Evolutionary conservation across 148 eudicot species (phyloP).

Genomic region (Linanthus parryae): DNA sequence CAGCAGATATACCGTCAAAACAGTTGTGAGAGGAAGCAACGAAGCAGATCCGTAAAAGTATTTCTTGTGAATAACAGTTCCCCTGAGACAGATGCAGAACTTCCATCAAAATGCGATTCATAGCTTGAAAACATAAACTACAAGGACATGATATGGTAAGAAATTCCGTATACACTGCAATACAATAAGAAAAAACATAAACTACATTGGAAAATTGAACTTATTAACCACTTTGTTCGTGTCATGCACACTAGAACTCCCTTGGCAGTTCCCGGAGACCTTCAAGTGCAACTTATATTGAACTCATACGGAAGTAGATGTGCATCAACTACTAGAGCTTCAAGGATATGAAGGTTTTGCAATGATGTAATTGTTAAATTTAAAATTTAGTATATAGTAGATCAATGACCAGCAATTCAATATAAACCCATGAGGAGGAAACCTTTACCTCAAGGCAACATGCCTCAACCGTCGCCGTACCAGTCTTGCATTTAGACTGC

Average conservation of each 20-base stretch:
- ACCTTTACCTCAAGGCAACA: conserved; percentile 74
- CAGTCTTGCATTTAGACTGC: conserved; percentile 85
- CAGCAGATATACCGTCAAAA: conserved; percentile 49
- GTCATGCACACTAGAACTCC: too few relatives aligned
- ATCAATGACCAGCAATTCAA: too few relatives aligned
- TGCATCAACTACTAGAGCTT: too few relatives aligned
- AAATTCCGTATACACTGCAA: background rate
- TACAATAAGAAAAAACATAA: background rate
- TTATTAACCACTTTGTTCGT: too few relatives aligned
- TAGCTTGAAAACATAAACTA: background rate
- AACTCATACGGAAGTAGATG: too few relatives aligned
- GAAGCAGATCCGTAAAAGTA: conserved; percentile 84
- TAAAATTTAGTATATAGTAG: too few relatives aligned
- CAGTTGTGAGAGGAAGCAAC: conserved; percentile 70
- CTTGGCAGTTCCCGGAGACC: too few relatives aligned
- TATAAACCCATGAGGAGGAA: background rate
- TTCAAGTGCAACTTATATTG: too few relatives aligned
- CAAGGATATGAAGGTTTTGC: too few relatives aligned
- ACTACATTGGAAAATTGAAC: too few relatives aligned
- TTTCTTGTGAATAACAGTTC: conserved; percentile 70
- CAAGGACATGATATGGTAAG: background rate
- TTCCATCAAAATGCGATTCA: conserved; percentile 1
- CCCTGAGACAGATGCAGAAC: conserved; percentile 40
- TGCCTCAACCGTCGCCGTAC: conserved; percentile 87
- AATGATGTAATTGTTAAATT: too few relatives aligned